Conservation (phyloP, 2,329 filamentous ascomycete species). For the Pestalotiopsis fici region DNA sequence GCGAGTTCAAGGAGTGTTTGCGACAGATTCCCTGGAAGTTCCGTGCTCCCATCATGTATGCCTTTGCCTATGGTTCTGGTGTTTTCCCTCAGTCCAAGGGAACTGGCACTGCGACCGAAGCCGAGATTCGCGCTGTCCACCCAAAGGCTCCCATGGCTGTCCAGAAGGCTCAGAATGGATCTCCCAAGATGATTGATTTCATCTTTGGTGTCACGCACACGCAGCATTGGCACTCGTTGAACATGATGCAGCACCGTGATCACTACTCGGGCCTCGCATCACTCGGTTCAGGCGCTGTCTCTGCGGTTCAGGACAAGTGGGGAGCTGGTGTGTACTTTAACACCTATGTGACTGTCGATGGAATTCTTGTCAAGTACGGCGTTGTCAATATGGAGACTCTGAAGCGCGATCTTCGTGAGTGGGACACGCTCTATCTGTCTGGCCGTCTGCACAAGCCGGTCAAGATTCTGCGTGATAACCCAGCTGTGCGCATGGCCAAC, state of each 20-base stretch:
- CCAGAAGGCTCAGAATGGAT: conserved; percentile 80
- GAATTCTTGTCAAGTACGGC: conserved; percentile 95
- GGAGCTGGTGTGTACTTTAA: conserved; percentile 98
- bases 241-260: conserved; percentile 82
- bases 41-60: conserved; percentile 89
- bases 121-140: conserved; percentile 67
- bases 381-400: conserved; percentile 93
- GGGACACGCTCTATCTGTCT: conserved; percentile 95
- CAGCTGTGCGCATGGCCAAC: conserved; percentile 88
- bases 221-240: conserved; percentile 96
- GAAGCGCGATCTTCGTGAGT: conserved; percentile 81
- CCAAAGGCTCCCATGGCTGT: conserved; percentile 81
- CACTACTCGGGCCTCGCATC: conserved; percentile 89
- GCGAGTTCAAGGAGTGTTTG: conserved; percentile 90
- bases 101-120: conserved; percentile 52
- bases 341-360: conserved; percentile 91
- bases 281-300: conserved; percentile 82
- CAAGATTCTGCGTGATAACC: conserved; percentile 94
- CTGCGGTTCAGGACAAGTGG: conserved; percentile 80
- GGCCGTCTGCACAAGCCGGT: conserved; percentile 92
- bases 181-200: conserved; percentile 97
- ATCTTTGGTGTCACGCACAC: conserved; percentile 94
- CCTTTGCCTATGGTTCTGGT: conserved; percentile 95
- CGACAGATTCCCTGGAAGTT: conserved; percentile 90
- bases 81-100: conserved; percentile 79